Evolutionary conservation across 345 rosid genomes (phyloP), one percentile per base, ranked within the genome.

Genomic region (Eucalyptus pauciflora): DNA sequence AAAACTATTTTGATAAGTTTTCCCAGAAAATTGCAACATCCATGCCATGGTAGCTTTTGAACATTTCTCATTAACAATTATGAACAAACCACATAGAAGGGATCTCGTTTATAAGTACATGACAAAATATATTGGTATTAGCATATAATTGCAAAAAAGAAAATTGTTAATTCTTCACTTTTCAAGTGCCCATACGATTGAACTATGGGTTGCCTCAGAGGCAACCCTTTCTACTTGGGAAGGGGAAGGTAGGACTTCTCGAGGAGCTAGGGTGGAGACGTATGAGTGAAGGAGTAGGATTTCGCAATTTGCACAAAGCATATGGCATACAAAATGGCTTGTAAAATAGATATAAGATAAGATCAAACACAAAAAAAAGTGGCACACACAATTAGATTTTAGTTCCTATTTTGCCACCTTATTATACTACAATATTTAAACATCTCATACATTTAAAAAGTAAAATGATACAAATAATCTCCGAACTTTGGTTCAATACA

Each of bases 271-370:
- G 62, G 62, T 56, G 27, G 62, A 27, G 13, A 56, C 0, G 3
- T 56, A 22, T 0, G 29, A 24, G 13, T 24, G 62, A 8, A 56
- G 62, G 62, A 24, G 13, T 56, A 56, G 62, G 6, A 24, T 24
- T 56, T 56, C 13, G 0, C 62, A 24, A 56, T 56, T 0, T 56
- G 5, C 1, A 12, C 29, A 56, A 8, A 24, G 3, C 13, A 56
- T 2, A 22, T 24, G 10, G 27, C 27, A 56, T 56, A 24, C 62
- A 56, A 56, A 56, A 22, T 56, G 62, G 27, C 62, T 56, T 56
- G 62, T 24, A 56, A 56, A 56, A 56, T 56, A 56, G 62, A 56
- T 24, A 27, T 56, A 56, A 8, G 27, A 22, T 24, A 56, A 1
- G 62, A 22, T 24, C 1, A 5, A 12, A 56, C 27, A 22, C 5